phyloP scores from a whole-genome alignment of 2,329 filamentous ascomycete species.

The Aspergillus sp. region DNA sequence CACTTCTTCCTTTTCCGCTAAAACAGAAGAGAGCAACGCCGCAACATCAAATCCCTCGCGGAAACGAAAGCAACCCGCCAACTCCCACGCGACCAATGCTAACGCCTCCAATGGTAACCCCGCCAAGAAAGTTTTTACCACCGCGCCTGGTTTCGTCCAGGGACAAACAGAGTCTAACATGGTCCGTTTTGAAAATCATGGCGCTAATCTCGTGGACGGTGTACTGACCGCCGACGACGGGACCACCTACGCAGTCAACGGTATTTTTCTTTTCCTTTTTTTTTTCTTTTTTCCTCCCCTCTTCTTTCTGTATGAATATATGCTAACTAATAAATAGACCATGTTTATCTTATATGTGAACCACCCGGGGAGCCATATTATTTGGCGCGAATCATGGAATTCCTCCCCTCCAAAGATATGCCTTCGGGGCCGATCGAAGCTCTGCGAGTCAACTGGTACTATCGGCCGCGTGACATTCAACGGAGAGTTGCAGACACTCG shows the following conservation, averaged over 20 bases:
- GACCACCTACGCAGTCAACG: conserved; percentile 73
- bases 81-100: conserved; percentile 26
- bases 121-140: conserved; percentile 32
- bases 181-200: conserved; percentile 74
- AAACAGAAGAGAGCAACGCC: conserved; percentile 36
- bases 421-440: conserved; percentile 68
- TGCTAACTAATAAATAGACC: conserved; percentile 39
- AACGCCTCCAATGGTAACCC: conserved; percentile 24
- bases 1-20: conserved; percentile 53
- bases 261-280: conserved; percentile 40
- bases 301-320: conserved; percentile 9
- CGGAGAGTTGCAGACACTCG: conserved; percentile 87
- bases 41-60: conserved; percentile 52
- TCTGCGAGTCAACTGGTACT: conserved; percentile 95
- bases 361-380: conserved; percentile 98
- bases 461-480: conserved; percentile 90
- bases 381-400: conserved; percentile 96
- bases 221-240: conserved; percentile 86
- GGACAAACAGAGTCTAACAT: conserved; percentile 64
- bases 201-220: conserved; percentile 63
- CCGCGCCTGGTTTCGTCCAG: conserved; percentile 23
- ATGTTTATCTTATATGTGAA: conserved; percentile 95
- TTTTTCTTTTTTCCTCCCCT: conserved; percentile 1
- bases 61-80: conserved; percentile 72
- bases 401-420: conserved; percentile 75